These are phyloP conservation scores for Kalanchoe fedtschenkoi DNA, from an alignment of 164 flowering plant genomes.

Conservation along the genomic window DNA sequence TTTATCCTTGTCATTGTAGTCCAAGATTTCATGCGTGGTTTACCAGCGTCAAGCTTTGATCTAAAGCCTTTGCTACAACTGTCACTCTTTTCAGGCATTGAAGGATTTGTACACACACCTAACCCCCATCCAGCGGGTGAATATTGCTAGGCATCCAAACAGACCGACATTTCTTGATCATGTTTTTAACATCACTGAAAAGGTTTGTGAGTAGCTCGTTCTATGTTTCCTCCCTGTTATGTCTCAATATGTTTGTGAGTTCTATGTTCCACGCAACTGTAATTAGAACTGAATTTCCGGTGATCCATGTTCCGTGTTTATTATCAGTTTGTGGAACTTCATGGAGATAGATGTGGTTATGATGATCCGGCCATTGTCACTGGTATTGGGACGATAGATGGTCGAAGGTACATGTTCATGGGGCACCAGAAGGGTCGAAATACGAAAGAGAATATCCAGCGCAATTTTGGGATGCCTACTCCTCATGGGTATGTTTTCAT, in stretches of 20 bases:
- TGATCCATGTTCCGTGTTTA: conserved; percentile 2
- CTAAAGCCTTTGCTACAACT: not conserved
- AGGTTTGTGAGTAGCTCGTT: conserved; percentile 30
- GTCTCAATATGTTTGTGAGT: not conserved
- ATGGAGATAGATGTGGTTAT: conserved; percentile 95
- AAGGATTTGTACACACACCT: conserved; percentile 65
- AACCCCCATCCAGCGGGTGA: conserved; percentile 82
- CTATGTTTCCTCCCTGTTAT: not conserved
- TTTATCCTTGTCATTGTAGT: not conserved
- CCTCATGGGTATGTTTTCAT: conserved; percentile 81
- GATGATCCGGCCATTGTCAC: conserved; percentile 95
- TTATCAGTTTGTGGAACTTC: conserved; percentile 87
- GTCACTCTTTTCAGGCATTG: conserved; percentile 52
- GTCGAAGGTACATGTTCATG: conserved; percentile 75
- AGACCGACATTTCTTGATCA: conserved; percentile 96
- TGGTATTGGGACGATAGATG: conserved; percentile 84
- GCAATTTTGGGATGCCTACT: conserved; percentile 99
- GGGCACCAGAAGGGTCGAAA: conserved; percentile 97
- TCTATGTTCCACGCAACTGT: not conserved
- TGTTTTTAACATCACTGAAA: conserved; percentile 73
- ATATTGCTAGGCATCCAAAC: conserved; percentile 90
- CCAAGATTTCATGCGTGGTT: no score
- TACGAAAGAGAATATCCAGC: conserved; percentile 81
- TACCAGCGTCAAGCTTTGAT: no score
- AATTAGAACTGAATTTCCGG: not conserved